These are phyloP conservation scores for Xanthoconium separans DNA, from an alignment of 1,284 basidiomycete genomes.

Conservation along the genomic window DNA sequence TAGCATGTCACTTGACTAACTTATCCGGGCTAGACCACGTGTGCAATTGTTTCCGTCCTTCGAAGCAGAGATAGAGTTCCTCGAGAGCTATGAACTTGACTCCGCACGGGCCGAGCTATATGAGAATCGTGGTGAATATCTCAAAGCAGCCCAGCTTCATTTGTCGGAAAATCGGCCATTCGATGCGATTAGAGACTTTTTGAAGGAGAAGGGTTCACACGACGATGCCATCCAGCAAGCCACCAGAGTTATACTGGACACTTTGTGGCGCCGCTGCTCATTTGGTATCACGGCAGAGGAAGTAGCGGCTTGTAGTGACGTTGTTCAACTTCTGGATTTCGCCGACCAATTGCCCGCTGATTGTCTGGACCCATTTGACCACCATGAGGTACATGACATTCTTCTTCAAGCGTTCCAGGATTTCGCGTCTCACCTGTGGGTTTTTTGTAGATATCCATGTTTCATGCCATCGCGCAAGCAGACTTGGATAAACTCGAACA, in stretches of 20 bases:
- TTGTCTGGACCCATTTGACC: slow-evolving; percentile 15
- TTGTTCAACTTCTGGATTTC: slow-evolving; percentile 17
- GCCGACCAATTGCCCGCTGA: slow-evolving; percentile 15
- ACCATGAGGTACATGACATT: slow-evolving; percentile 13
- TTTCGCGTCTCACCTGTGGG: neutral
- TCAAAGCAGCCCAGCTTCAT: slow-evolving; percentile 58
- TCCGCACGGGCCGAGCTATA: slow-evolving; percentile 50
- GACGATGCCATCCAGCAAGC: slow-evolving; percentile 33
- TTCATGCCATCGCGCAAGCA: slow-evolving; percentile 18
- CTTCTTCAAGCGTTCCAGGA: neutral
- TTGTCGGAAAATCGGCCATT: slow-evolving; percentile 47
- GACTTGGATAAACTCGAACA: slow-evolving; percentile 11
- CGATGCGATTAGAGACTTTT: slow-evolving; percentile 48
- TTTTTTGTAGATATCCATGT: slow-evolving; percentile 24
- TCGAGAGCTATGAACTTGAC: slow-evolving; percentile 56
- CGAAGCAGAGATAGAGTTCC: slow-evolving; percentile 57
- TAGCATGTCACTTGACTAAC: neutral
- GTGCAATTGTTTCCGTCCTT: slow-evolving; percentile 51
- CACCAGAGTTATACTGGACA: slow-evolving; percentile 24
- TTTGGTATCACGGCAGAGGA: slow-evolving; percentile 18
- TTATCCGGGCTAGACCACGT: slow-evolving; percentile 36
- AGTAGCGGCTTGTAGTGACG: slow-evolving; percentile 5
- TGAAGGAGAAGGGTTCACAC: slow-evolving; percentile 35
- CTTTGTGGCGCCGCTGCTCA: slow-evolving; percentile 26
- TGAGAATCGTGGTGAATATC: slow-evolving; percentile 40